Evolutionary conservation across 768 basidiomycete species (phyloP).

Genomic region (Phaffia australis): DNA sequence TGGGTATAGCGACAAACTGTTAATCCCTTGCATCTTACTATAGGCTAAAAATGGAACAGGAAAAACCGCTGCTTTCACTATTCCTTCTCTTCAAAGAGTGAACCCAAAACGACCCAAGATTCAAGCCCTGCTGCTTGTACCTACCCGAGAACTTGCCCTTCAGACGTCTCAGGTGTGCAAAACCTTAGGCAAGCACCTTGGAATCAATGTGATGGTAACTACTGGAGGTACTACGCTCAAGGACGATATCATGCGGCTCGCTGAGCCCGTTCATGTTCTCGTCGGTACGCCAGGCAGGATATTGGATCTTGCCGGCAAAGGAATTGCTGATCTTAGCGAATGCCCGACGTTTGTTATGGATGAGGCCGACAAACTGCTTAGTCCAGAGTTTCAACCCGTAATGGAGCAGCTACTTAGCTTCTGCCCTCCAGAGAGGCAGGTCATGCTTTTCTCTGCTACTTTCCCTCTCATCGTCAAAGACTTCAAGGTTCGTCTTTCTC

Average conservation of each 20-base stretch:
- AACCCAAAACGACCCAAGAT: slow-evolving; percentile 75
- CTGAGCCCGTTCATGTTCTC: slow-evolving; percentile 84
- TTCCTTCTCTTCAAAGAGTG: slow-evolving; percentile 87
- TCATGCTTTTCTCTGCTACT: slow-evolving; percentile 98
- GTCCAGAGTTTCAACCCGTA: slow-evolving; percentile 93
- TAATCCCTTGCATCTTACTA: background rate
- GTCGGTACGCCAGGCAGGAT: slow-evolving; percentile 96
- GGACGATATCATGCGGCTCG: slow-evolving; percentile 88
- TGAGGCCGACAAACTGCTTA: slow-evolving; percentile 95
- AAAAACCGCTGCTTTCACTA: slow-evolving; percentile 97
- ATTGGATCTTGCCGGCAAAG: slow-evolving; percentile 84
- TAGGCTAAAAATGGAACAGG: slow-evolving; percentile 57
- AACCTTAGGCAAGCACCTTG: slow-evolving; percentile 90
- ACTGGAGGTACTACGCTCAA: slow-evolving; percentile 96
- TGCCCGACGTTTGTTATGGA: slow-evolving; percentile 99
- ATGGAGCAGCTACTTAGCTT: slow-evolving; percentile 89
- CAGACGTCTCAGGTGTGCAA: slow-evolving; percentile 99
- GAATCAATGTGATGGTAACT: slow-evolving; percentile 94
- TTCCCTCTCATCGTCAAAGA: slow-evolving; percentile 99
- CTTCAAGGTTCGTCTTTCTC: slow-evolving; percentile 63
- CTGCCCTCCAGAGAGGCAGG: slow-evolving; percentile 75
- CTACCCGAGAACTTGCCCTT: slow-evolving; percentile 94
- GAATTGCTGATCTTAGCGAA: slow-evolving; percentile 82
- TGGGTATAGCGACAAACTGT: slow-evolving; percentile 14
- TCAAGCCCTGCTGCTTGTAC: slow-evolving; percentile 90